Conservation (phyloP, 2,329 filamentous ascomycete genomes). For the Acrocalymma vagum region DNA sequence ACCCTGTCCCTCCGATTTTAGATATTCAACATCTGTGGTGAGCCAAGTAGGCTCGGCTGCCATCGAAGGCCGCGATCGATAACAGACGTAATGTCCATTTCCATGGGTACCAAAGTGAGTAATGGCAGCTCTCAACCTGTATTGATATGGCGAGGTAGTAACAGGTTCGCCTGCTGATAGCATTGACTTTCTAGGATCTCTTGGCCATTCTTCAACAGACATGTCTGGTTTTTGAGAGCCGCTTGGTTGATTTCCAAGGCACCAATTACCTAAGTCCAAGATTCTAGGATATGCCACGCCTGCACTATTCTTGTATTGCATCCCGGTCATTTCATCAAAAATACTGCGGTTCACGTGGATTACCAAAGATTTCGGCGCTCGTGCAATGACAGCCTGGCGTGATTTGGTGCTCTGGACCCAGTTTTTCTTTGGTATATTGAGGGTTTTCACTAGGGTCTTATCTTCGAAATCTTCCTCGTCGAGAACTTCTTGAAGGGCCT, state of each 20-base stretch:
- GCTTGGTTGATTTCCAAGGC: slow-evolving; percentile 67
- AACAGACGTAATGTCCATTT: slow-evolving; percentile 95
- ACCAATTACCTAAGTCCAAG: slow-evolving; percentile 86
- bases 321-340: slow-evolving; percentile 83
- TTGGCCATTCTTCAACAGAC: slow-evolving; percentile 72
- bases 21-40: too few species aligned
- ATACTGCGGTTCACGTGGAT: slow-evolving; percentile 92
- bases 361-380: slow-evolving; percentile 80
- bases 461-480: slow-evolving; percentile 77
- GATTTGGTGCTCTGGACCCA: slow-evolving; percentile 84
- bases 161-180: slow-evolving; percentile 56
- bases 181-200: slow-evolving; percentile 77
- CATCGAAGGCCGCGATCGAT: slow-evolving; percentile 70
- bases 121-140: slow-evolving; percentile 82
- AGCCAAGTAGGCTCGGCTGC: slow-evolving; percentile 5
- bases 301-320: slow-evolving; percentile 84
- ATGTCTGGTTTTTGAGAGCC: slow-evolving; percentile 36
- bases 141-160: slow-evolving; percentile 58
- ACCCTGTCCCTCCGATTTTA: too few species aligned
- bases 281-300: slow-evolving; percentile 77
- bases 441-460: slow-evolving; percentile 60
- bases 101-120: slow-evolving; percentile 92
- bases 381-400: slow-evolving; percentile 84
- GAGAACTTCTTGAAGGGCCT: slow-evolving; percentile 73
- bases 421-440: slow-evolving; percentile 64